A percentile compares a stretch with the other conserved stretches of the same genome.
Evolutionary conservation across 768 basidiomycete genomes (phyloP).

Genomic region (Leccinum subgranulosum): DNA sequence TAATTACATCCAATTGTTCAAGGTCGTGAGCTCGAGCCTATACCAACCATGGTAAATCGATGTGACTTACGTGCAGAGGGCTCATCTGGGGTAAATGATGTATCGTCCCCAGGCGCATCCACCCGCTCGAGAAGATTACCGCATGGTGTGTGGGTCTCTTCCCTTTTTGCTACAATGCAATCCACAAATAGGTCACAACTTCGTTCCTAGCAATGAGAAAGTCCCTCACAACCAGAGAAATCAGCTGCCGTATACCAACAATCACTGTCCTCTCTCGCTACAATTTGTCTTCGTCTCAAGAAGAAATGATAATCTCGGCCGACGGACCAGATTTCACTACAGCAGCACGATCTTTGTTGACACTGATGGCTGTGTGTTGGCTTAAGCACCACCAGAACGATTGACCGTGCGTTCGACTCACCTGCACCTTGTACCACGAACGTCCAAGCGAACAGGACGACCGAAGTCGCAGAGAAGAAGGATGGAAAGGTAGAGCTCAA

Average conservation of each 20-base stretch:
- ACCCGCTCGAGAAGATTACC: background rate
- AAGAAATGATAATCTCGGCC: background rate
- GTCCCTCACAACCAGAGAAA: background rate
- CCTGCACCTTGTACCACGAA: slow-evolving; percentile 9
- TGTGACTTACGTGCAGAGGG: background rate
- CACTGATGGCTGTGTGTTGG: too few relatives aligned
- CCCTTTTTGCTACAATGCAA: background rate
- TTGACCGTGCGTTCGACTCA: background rate
- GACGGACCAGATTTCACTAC: too few relatives aligned
- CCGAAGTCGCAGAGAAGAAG: background rate
- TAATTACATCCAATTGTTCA: background rate
- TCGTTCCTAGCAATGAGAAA: background rate
- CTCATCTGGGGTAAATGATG: background rate
- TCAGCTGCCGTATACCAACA: background rate
- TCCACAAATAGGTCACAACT: background rate
- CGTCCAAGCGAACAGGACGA: slow-evolving; percentile 4
- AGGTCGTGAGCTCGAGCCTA: background rate
- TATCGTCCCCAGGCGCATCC: background rate
- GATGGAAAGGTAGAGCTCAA: background rate
- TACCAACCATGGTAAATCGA: background rate
- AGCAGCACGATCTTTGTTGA: too few relatives aligned
- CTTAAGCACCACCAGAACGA: too few relatives aligned
- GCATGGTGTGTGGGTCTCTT: background rate
- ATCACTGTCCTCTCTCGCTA: background rate
- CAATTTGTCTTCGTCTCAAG: background rate